These are phyloP conservation scores for Botrytis fabae DNA, from an alignment of 2,329 filamentous ascomycete species.

Conservation along the genomic window DNA sequence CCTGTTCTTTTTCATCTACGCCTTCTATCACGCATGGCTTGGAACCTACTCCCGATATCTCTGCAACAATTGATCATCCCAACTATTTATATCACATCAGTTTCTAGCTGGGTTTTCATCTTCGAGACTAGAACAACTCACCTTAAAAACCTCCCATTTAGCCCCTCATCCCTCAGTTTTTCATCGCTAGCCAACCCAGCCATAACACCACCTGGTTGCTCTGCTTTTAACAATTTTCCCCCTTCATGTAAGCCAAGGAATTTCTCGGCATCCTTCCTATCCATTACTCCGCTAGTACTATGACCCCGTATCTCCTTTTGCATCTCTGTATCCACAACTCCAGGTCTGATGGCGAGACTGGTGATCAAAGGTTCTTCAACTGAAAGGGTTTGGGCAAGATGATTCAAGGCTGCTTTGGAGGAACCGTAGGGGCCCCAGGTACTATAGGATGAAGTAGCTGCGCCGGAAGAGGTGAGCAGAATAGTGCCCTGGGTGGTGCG, in stretches of 20 bases:
- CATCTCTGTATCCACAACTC: constrained; percentile 87
- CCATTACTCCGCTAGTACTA: constrained; percentile 52
- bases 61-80: constrained; percentile 54
- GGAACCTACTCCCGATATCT: constrained; percentile 49
- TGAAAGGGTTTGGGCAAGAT: constrained; percentile 70
- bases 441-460: constrained; percentile 63
- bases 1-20: background rate
- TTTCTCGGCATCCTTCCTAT: constrained; percentile 55
- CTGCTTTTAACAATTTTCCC: constrained; percentile 74
- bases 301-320: constrained; percentile 78
- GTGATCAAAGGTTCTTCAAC: constrained; percentile 76
- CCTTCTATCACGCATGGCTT: background rate
- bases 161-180: constrained; percentile 56
- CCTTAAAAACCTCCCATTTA: constrained; percentile 77
- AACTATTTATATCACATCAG: constrained; percentile 45
- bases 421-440: constrained; percentile 82
- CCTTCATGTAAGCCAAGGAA: constrained; percentile 70
- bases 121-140: constrained; percentile 45
- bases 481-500: constrained; percentile 69
- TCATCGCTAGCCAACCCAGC: constrained; percentile 72
- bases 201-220: constrained; percentile 84
- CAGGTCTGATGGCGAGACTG: constrained; percentile 72
- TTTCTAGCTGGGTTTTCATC: background rate
- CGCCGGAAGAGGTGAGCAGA: constrained; percentile 78
- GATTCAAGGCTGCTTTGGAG: constrained; percentile 81